Evolutionary conservation across 2,329 filamentous ascomycete genomes (phyloP), one percentile per base, ranked within the genome.

Genomic region (Penicillium polonicum): DNA sequence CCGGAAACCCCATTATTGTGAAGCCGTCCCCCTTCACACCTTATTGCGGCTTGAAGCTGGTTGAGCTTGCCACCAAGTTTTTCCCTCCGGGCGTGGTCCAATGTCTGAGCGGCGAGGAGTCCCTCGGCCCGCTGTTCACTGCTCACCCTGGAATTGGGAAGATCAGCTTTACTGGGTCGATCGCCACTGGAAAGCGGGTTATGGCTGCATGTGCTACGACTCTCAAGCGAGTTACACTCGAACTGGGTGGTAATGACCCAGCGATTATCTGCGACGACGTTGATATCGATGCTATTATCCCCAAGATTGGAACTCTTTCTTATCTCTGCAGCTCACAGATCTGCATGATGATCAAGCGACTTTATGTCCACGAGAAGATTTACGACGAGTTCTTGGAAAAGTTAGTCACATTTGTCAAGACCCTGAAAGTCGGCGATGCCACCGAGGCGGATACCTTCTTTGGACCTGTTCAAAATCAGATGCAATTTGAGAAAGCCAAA

Each of bases 401-500:
- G 2, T 62, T 82, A 43, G 73, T 79, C 5, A 73, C 77, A 41
- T 77, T 80, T 36, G 79, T 80, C 36, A 77, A 80, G 52, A 60
- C 58, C 3, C 59, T 79, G 29, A 74, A 75, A 49, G 65, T 76
- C 43, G 80, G 76, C 65, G 56, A 71, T 41, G 69, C 69, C 57
- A 72, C 65, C 61, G 70, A 81, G 54, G 77, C 72, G 49, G 75
- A 74, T 42, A 76, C 80, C 43, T 69, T 83, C 39, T 79, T 85
- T 55, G 83, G 85, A 0, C 87, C 87, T 0, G 72, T 89, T 2
- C 85, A 86, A 59, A 89, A 89, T 72, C 73, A 79, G 62, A 82
- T 85, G 80, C 87, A 89, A 70, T 89, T 80, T 67, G 82, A 87
- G 46, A 81, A 80, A 25, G 83, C 86, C 27, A 82, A 81, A 65